A percentile compares a stretch with the other conserved stretches of the same genome.
Conservation (phyloP, 805 yeast genomes). For the Candida jianshihensis region DNA sequence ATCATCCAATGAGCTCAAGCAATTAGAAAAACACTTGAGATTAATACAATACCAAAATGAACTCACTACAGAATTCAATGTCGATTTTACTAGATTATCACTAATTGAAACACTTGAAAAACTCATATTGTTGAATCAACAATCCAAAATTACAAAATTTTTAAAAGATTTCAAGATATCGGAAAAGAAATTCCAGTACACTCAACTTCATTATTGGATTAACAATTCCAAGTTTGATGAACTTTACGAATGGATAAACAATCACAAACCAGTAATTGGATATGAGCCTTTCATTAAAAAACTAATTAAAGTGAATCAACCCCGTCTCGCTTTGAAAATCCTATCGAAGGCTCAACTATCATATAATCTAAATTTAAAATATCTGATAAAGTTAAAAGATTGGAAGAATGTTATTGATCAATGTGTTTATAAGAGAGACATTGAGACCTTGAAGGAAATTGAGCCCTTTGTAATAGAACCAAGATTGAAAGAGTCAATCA, state of each 20-base stretch:
- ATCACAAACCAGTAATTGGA: conserved; percentile 63
- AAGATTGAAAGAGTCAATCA: conserved; percentile 5
- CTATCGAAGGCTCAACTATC: conserved; percentile 10
- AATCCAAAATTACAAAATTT: conserved; percentile 39
- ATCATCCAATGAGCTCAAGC: conserved; percentile 29
- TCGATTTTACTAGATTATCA: conserved; percentile 35
- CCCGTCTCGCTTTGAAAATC: conserved; percentile 12
- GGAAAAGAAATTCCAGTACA: conserved; percentile 50
- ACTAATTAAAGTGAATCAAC: conserved; percentile 10
- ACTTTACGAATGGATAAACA: conserved; percentile 43
- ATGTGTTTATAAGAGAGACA: conserved; percentile 15
- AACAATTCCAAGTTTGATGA: conserved; percentile 45
- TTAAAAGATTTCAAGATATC: conserved; percentile 48
- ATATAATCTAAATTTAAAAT: conserved; percentile 11
- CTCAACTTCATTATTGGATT: conserved; percentile 42
- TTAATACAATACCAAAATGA: conserved; percentile 38
- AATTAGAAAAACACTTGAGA: conserved; percentile 37
- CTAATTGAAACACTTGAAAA: conserved; percentile 41
- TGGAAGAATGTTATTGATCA: conserved; percentile 16
- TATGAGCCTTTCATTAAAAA: conserved; percentile 45
- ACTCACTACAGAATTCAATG: conserved; percentile 34
- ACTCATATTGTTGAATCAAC: conserved; percentile 42
- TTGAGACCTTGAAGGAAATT: conserved; percentile 2
- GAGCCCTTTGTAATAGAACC: conserved; percentile 5
- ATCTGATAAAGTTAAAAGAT: conserved; percentile 14